Conservation (phyloP, 306 rosid species). For the Gastrolobium villosum region DNA sequence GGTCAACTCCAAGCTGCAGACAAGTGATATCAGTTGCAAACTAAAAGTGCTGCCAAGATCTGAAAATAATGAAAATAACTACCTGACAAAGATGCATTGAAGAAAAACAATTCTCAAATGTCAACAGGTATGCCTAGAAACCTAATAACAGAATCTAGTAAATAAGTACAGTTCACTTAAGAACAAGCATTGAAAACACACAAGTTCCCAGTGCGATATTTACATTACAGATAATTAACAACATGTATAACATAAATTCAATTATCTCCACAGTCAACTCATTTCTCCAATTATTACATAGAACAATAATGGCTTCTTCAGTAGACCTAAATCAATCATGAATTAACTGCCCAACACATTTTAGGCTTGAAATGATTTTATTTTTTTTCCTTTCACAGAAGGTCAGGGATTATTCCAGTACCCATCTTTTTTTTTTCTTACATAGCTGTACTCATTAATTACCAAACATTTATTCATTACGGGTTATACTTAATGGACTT, state of each 20-base stretch:
- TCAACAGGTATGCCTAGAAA: slow-evolving; percentile 24
- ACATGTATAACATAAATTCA: slow-evolving; percentile 24
- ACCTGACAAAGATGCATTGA: slow-evolving; percentile 1
- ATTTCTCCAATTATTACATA: slow-evolving; percentile 22
- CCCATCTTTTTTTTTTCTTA: slow-evolving; percentile 15
- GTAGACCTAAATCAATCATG: slow-evolving; percentile 33
- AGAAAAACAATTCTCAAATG: slow-evolving; percentile 7
- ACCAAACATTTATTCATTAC: slow-evolving; percentile 34
- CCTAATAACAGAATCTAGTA: slow-evolving; percentile 26
- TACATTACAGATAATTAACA: slow-evolving; percentile 17
- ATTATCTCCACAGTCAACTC: slow-evolving; percentile 17
- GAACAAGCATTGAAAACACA: slow-evolving; percentile 7
- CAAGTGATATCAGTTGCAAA: slow-evolving; percentile 43
- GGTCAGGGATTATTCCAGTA: slow-evolving; percentile 1
- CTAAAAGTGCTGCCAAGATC: slow-evolving; percentile 31
- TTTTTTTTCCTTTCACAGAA: slow-evolving; percentile 5
- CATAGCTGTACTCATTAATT: slow-evolving; percentile 1
- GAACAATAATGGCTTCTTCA: slow-evolving; percentile 27
- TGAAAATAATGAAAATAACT: slow-evolving; percentile 33
- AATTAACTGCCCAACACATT: slow-evolving; percentile 25
- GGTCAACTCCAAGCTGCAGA: slow-evolving; percentile 68
- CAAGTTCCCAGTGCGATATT: not conserved
- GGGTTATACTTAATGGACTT: slow-evolving; percentile 13
- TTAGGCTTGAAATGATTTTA: not conserved
- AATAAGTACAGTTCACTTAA: slow-evolving; percentile 21